phyloP scores from a whole-genome alignment of 108 stramenopile genomes.

The Skeletonema menzelii region DNA sequence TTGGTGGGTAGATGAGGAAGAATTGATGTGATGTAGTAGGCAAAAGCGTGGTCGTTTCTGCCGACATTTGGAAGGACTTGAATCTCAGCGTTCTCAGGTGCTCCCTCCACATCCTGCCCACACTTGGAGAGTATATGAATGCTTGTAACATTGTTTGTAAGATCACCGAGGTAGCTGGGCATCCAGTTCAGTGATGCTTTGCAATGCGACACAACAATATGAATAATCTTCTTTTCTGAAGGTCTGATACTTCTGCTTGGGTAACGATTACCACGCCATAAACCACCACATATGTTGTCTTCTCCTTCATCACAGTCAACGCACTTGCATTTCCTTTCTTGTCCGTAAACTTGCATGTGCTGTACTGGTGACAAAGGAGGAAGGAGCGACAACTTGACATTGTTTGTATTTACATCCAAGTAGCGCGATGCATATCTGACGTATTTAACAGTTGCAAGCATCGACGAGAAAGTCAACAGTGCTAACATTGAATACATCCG shows the following conservation, averaged over 20 bases:
- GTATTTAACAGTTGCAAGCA: too few species aligned
- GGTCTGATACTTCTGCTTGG: background rate
- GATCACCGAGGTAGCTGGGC: background rate
- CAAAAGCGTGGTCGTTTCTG: conserved; percentile 48
- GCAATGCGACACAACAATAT: conserved; percentile 15
- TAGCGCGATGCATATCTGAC: too few species aligned
- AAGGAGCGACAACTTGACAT: too few species aligned
- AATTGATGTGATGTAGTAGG: conserved; percentile 28
- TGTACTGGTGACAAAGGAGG: too few species aligned
- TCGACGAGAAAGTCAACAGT: too few species aligned
- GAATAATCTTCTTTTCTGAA: background rate
- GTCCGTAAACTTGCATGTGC: too few species aligned
- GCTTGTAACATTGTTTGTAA: conserved; percentile 11
- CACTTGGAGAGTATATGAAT: conserved; percentile 44
- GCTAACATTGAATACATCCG: too few species aligned
- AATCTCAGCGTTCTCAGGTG: conserved; percentile 9
- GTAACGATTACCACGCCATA: conserved; percentile 10
- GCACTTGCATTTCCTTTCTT: background rate
- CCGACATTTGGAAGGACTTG: conserved; percentile 43
- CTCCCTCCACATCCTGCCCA: conserved; percentile 27
- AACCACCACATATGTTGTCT: conserved; percentile 9
- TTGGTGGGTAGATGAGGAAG: conserved; percentile 8
- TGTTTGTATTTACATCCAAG: too few species aligned
- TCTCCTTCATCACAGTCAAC: conserved; percentile 13
- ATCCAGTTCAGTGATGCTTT: background rate